Conservation (phyloP, 768 basidiomycete genomes). For the Macrolepiota dolichaula region DNA sequence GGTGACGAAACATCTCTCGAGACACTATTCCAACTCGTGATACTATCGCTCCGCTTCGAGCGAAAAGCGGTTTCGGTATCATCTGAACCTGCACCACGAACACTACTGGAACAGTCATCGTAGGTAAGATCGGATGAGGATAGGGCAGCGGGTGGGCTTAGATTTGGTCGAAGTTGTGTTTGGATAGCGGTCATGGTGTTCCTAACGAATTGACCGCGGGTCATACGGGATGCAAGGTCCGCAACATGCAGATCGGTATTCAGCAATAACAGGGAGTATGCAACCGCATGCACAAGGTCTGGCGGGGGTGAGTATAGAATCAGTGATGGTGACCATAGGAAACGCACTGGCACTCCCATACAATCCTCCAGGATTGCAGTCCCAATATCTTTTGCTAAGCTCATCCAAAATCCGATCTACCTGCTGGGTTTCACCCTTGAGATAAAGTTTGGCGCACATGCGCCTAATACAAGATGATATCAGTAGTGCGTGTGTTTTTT, state of each 20-base stretch:
- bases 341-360: conserved; percentile 77
- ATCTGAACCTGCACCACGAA: conserved; percentile 54
- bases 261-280: conserved; percentile 88
- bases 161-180: conserved; percentile 61
- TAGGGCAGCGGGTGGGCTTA: conserved; percentile 32
- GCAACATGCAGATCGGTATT: conserved; percentile 99
- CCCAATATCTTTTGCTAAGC: conserved; percentile 88
- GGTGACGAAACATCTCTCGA: conserved; percentile 52
- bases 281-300: conserved; percentile 94
- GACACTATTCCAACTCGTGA: conserved; percentile 82
- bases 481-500: neutral
- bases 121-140: conserved; percentile 62
- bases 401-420: conserved; percentile 94
- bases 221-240: conserved; percentile 86
- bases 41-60: conserved; percentile 77
- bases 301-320: conserved; percentile 6
- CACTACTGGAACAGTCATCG: conserved; percentile 62
- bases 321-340: conserved; percentile 2
- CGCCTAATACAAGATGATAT: conserved; percentile 42
- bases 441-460: conserved; percentile 86
- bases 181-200: conserved; percentile 90
- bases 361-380: conserved; percentile 79
- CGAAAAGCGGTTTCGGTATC: conserved; percentile 52
- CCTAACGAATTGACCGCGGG: conserved; percentile 83
- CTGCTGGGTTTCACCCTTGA: conserved; percentile 97